phyloP scores from a whole-genome alignment of 805 yeast genomes.

The Candida hungchunana region DNA sequence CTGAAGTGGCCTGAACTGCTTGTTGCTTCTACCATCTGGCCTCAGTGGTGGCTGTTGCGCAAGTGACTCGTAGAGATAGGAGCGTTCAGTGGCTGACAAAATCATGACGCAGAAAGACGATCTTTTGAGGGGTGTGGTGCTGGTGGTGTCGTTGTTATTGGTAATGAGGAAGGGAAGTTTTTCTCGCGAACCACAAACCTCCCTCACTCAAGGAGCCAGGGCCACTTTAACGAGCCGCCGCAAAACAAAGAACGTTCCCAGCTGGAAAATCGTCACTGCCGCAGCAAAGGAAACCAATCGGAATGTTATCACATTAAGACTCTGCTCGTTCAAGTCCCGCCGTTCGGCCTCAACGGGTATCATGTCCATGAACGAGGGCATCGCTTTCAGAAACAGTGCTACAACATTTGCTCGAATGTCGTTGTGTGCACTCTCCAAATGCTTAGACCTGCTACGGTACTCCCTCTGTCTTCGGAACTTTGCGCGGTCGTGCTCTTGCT shows the following conservation, averaged over 20 bases:
- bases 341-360: too few species aligned
- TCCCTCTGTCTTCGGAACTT: too few species aligned
- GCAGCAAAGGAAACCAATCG: constrained; percentile 10
- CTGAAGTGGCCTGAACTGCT: constrained; percentile 83
- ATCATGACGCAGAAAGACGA: constrained; percentile 39
- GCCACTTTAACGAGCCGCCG: constrained; percentile 7
- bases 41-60: constrained; percentile 56
- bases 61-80: constrained; percentile 73
- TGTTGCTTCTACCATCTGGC: constrained; percentile 76
- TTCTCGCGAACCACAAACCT: too few species aligned
- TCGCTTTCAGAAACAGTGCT: constrained; percentile 9
- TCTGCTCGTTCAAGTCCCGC: constrained; percentile 23
- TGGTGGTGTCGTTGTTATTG: too few species aligned
- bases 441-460: too few species aligned
- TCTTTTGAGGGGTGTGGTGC: neutral
- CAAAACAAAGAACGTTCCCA: constrained; percentile 5
- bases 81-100: constrained; percentile 71
- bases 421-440: neutral
- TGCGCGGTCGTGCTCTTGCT: too few species aligned
- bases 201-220: neutral
- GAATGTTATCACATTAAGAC: constrained; percentile 10
- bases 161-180: too few species aligned
- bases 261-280: constrained; percentile 15
- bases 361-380: too few species aligned
- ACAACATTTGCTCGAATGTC: too few species aligned